Percentiles rank a stretch among this genome's conserved stretches.
These are phyloP conservation scores for Cornus controversa DNA, from an alignment of 148 eudicot genomes.

Conservation along the genomic window DNA sequence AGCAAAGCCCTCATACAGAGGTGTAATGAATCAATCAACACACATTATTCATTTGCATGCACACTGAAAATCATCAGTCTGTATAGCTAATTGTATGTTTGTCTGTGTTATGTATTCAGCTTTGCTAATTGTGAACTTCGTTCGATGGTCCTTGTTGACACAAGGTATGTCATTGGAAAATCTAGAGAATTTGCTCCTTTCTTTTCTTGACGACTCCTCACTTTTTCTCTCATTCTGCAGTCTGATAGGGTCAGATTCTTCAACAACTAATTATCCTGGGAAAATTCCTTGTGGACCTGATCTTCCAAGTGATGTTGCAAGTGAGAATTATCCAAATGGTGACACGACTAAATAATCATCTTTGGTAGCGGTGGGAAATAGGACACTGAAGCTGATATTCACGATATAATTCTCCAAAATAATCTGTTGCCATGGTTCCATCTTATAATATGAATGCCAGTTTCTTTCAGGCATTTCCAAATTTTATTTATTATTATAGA, in stretches of 20 bases:
- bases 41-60: too few relatives aligned
- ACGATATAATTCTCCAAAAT: too few relatives aligned
- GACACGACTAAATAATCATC: neutral
- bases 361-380: neutral
- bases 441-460: neutral
- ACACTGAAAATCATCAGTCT: too few relatives aligned
- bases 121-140: constrained; percentile 90
- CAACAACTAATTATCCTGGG: constrained; percentile 55
- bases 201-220: neutral
- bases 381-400: neutral
- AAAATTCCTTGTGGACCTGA: constrained; percentile 52
- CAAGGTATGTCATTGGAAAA: constrained; percentile 33
- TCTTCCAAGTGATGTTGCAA: constrained; percentile 48
- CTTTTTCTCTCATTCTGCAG: constrained; percentile 30
- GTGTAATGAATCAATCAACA: too few relatives aligned
- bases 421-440: neutral
- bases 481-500: too few relatives aligned
- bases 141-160: constrained; percentile 70
- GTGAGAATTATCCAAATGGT: constrained; percentile 9
- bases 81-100: neutral
- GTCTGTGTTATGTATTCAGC: constrained; percentile 33
- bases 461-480: neutral
- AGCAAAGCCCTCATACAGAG: too few relatives aligned
- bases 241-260: constrained; percentile 35
- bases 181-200: neutral